These are phyloP conservation scores for Immersiella caudata DNA, from an alignment of 495 filamentous ascomycete species.

Conservation along the genomic window DNA sequence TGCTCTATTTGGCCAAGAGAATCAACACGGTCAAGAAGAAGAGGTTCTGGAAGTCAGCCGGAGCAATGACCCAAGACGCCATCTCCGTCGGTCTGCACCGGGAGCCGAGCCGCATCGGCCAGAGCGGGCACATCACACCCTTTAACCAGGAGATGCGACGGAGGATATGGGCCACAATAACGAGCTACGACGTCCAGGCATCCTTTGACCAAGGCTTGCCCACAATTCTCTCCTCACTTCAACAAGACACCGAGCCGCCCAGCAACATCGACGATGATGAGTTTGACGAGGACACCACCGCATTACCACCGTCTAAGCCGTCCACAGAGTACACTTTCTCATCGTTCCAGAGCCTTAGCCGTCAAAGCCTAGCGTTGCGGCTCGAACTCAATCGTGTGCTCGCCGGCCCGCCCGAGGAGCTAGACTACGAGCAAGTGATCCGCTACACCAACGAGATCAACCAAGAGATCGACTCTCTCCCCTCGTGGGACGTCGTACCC, in stretches of 20 bases:
- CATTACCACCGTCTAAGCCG: conserved; percentile 40
- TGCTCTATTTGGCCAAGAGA: conserved; percentile 49
- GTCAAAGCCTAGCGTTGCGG: conserved; percentile 44
- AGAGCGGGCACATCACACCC: conserved; percentile 36
- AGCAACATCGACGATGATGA: conserved; percentile 49
- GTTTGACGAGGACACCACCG: conserved; percentile 45
- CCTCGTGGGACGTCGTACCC: conserved; percentile 42
- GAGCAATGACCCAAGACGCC: conserved; percentile 58
- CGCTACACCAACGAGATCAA: conserved; percentile 49
- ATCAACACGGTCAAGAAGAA: conserved; percentile 52
- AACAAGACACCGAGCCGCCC: conserved; percentile 44
- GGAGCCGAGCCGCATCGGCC: conserved; percentile 45
- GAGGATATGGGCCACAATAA: conserved; percentile 65
- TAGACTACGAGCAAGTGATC: conserved; percentile 49
- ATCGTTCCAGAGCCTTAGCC: conserved; percentile 46
- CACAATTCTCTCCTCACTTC: conserved; percentile 43
- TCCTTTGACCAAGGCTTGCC: conserved; percentile 62
- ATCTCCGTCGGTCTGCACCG: conserved; percentile 60
- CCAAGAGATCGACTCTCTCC: conserved; percentile 47
- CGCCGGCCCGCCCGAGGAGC: conserved; percentile 35
- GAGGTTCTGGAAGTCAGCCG: conserved; percentile 58
- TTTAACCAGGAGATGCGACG: conserved; percentile 68
- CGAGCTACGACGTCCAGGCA: conserved; percentile 63
- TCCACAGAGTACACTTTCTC: conserved; percentile 43
- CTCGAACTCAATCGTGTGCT: conserved; percentile 46